These are phyloP conservation scores for Cyberlindnera meyerae DNA, from an alignment of 805 yeast genomes.

Conservation along the genomic window DNA sequence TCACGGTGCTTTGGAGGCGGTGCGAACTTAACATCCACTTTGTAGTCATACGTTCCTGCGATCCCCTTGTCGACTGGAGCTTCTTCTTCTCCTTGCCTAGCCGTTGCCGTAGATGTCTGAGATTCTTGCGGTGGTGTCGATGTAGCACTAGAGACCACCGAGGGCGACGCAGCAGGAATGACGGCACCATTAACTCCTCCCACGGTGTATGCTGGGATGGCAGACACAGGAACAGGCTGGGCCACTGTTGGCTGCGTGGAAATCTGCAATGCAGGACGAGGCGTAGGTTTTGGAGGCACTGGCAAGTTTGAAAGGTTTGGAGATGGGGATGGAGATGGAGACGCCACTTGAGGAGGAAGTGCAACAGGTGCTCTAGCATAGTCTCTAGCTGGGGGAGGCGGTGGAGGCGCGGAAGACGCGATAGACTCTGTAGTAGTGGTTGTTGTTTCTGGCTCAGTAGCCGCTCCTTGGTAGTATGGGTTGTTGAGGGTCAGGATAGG, in stretches of 20 bases:
- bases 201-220: neutral
- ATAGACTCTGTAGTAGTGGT: slow-evolving; percentile 3
- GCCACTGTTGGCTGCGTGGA: neutral
- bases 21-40: slow-evolving; percentile 28
- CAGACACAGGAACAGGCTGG: neutral
- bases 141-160: too few relatives aligned
- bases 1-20: slow-evolving; percentile 32
- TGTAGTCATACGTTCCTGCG: slow-evolving; percentile 31
- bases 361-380: slow-evolving; percentile 9
- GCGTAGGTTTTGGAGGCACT: slow-evolving; percentile 14
- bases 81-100: too few relatives aligned
- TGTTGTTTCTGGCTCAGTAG: neutral
- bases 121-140: too few relatives aligned
- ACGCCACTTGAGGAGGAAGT: slow-evolving; percentile 2
- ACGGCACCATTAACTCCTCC: slow-evolving; percentile 1
- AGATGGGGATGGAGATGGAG: slow-evolving; percentile 12
- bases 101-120: too few relatives aligned
- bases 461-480: neutral
- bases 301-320: slow-evolving; percentile 21
- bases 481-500: neutral
- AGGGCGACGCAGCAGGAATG: slow-evolving; percentile 1
- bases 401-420: slow-evolving; percentile 4
- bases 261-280: slow-evolving; percentile 2
- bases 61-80: slow-evolving; percentile 24
- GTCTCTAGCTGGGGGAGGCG: slow-evolving; percentile 13